These are phyloP conservation scores for Fusarium transvaalense DNA, from an alignment of 2,329 filamentous ascomycete species.

Conservation along the genomic window DNA sequence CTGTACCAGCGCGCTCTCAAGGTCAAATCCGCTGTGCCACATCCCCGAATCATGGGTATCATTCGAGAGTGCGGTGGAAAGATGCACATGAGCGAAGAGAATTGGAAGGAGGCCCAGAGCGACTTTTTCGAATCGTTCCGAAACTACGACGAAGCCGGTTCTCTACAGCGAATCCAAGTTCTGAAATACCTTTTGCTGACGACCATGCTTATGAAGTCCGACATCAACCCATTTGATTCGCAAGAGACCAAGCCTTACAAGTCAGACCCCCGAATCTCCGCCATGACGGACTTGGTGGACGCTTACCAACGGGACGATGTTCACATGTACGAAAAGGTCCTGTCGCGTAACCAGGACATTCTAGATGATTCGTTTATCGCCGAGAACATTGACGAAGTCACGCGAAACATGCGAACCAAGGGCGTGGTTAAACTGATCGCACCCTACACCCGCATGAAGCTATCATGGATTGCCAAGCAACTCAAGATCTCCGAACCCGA, in stretches of 20 bases:
- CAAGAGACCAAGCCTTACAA: conserved; percentile 99
- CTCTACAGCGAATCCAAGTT: conserved; percentile 94
- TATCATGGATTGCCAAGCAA: conserved; percentile 87
- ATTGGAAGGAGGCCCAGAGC: conserved; percentile 96
- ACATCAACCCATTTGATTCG: conserved; percentile 98
- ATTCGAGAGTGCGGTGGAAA: conserved; percentile 99
- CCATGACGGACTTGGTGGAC: conserved; percentile 97
- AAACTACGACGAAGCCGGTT: conserved; percentile 98
- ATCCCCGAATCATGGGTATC: conserved; percentile 99
- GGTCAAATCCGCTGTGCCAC: conserved; percentile 95
- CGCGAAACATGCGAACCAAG: conserved; percentile 97
- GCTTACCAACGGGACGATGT: conserved; percentile 97
- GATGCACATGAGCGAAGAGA: conserved; percentile 99
- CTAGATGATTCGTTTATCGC: conserved; percentile 95
- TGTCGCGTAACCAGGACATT: conserved; percentile 89
- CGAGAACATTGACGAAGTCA: conserved; percentile 99
- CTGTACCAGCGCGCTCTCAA: conserved; percentile 92
- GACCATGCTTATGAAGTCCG: conserved; percentile 98
- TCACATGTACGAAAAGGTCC: conserved; percentile 86
- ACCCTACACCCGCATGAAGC: conserved; percentile 92
- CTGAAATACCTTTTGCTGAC: conserved; percentile 96
- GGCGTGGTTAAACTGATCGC: conserved; percentile 93
- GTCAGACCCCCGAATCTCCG: conserved; percentile 92
- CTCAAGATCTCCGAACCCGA: conserved; percentile 88
- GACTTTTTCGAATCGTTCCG: conserved; percentile 99